Evolutionary conservation across 257 asterid genomes (phyloP), one percentile per base, ranked within the genome.

Genomic region (Fraxinus pennsylvanica): DNA sequence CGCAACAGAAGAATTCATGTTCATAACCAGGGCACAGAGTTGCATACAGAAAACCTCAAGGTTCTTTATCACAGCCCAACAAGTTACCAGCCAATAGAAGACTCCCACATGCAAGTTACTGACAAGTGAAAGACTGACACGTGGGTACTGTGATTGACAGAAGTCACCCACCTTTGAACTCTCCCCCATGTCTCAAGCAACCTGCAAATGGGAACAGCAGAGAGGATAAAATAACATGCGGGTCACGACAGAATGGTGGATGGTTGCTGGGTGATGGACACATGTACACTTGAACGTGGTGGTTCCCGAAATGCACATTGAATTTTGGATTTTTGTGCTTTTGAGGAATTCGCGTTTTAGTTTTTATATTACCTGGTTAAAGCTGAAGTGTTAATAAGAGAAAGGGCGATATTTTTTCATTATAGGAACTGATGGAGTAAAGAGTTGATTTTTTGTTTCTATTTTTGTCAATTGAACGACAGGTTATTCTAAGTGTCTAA

Each of bases 11-110:
- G 87, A 81, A 45, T 75, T 79, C 66, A 69, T 82, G 81, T 21
- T 85, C 0, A 76, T 81, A 41, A 59, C 68, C 8, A 72, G 85
- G 82, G 72, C 82, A n/a, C 84, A 78, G 67, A 85, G 87, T 73
- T 86, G 87, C 84, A 85, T 84, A 33, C 82, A 79, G 72, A 68
- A 80, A 74, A 74, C 80, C 54, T 85, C 81, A 22, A 79, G 85
- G 75, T 81, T 84, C 85, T 76, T 81, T 27, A 22, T 36, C 75
- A 71, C 82, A 3, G 61, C 69, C 25, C 59, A 21, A 47, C 73
- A 71, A 69, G 75, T 76, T 41, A 67, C 70, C 61, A 21, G 54
- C 75, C 82, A 80, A 79, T 82, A 81, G 65, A 41, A 68, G 15
- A 69, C 29, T 2, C 17, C n/a, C 15, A 5, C 13, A 35, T 43